A percentile compares a stretch with the other conserved stretches of the same genome.
Evolutionary conservation across 345 rosid species (phyloP).

Genomic region (Stellera chamaejasme): DNA sequence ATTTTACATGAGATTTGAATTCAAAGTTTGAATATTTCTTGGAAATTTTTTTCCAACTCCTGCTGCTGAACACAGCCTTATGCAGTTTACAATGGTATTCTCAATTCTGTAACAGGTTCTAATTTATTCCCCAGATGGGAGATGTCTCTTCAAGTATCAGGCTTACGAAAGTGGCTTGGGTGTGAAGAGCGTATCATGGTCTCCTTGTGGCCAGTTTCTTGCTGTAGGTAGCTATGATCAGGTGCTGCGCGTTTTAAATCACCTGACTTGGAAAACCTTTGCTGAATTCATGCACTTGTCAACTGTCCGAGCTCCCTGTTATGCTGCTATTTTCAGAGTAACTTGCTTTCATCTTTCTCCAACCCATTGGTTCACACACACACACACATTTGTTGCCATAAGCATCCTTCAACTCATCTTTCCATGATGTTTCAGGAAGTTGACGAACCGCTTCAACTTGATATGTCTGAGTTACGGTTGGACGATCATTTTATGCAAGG

Average conservation of each 20-base stretch:
- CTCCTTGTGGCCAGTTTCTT: slow-evolving; percentile 95
- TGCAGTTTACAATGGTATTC: not conserved
- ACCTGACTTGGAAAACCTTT: slow-evolving; percentile 92
- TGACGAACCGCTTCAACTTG: slow-evolving; percentile 79
- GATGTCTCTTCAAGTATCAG: slow-evolving; percentile 87
- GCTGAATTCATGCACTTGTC: slow-evolving; percentile 93
- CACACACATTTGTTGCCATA: not conserved
- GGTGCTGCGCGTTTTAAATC: slow-evolving; percentile 79
- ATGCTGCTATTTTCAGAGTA: slow-evolving; percentile 88
- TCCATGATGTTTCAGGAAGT: slow-evolving; percentile 50
- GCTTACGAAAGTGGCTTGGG: slow-evolving; percentile 98
- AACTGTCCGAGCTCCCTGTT: slow-evolving; percentile 76
- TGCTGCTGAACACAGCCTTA: too few species aligned
- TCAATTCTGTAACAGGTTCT: slow-evolving; percentile 52
- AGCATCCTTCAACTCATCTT: slow-evolving; percentile 12
- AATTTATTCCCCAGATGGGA: slow-evolving; percentile 91
- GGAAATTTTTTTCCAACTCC: too few species aligned
- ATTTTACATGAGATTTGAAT: too few species aligned
- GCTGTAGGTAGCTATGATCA: slow-evolving; percentile 98
- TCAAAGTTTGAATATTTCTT: too few species aligned
- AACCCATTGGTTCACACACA: not conserved
- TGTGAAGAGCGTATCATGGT: slow-evolving; percentile 89
- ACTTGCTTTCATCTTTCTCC: slow-evolving; percentile 4
- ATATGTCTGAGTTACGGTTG: slow-evolving; percentile 70
- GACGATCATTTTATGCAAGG: slow-evolving; percentile 65